Percentiles rank a stretch among this genome's conserved stretches.
Evolutionary conservation across 371 early-diverging fungal genomes (phyloP).

Genomic region (Mortierella sp.): DNA sequence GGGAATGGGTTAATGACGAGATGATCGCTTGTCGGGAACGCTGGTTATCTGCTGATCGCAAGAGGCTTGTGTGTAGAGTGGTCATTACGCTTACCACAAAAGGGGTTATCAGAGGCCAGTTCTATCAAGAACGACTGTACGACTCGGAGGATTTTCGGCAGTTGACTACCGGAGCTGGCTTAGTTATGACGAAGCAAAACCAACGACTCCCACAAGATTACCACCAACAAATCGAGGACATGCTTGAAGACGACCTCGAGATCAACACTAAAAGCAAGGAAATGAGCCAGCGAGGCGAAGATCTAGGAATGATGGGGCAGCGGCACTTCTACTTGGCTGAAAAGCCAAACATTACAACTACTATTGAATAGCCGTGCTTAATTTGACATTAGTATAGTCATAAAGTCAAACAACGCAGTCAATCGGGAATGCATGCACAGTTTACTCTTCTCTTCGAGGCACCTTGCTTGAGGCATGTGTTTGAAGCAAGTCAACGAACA

Average conservation of each 20-base stretch:
- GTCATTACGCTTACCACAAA: conserved; percentile 61
- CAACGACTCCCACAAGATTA: no score
- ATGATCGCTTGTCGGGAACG: conserved; percentile 77
- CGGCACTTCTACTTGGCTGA: conserved; percentile 58
- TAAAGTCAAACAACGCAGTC: no score
- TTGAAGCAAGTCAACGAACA: no score
- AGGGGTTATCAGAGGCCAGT: conserved; percentile 75
- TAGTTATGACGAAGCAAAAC: conserved; percentile 15
- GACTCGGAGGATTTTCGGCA: conserved; percentile 57
- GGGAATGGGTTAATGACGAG: conserved; percentile 76
- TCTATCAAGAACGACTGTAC: conserved; percentile 73
- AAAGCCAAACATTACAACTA: conserved; percentile 6
- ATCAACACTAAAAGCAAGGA: conserved; percentile 45
- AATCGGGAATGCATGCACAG: no score
- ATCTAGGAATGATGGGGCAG: conserved; percentile 77
- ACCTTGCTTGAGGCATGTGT: no score
- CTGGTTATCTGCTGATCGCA: conserved; percentile 62
- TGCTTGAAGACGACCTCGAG: background rate
- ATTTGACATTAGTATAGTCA: no score
- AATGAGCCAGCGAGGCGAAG: conserved; percentile 68
- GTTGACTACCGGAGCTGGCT: conserved; percentile 57
- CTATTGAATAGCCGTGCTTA: no score
- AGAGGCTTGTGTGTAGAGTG: conserved; percentile 66
- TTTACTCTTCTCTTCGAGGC: no score
- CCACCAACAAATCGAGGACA: background rate